phyloP scores from a whole-genome alignment of 345 rosid genomes.

The Salix brachista region DNA sequence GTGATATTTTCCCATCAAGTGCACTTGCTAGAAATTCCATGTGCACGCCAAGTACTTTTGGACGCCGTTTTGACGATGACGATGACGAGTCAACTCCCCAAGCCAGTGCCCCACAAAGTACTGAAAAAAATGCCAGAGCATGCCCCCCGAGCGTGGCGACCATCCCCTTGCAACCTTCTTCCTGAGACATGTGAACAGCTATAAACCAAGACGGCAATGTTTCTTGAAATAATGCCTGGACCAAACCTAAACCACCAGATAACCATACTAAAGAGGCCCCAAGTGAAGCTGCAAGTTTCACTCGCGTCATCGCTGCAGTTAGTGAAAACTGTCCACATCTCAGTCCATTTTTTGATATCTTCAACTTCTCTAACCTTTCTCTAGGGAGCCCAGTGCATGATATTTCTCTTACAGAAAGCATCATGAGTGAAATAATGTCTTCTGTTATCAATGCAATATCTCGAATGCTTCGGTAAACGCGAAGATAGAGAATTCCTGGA shows the following conservation, averaged over 20 bases:
- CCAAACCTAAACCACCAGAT: slow-evolving; percentile 72
- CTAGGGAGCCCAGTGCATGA: slow-evolving; percentile 47
- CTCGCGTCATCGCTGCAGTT: slow-evolving; percentile 65
- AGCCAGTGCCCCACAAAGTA: slow-evolving; percentile 74
- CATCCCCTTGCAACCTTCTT: slow-evolving; percentile 53
- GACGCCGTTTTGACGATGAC: slow-evolving; percentile 65
- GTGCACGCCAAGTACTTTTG: slow-evolving; percentile 64
- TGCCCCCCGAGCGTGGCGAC: slow-evolving; percentile 80
- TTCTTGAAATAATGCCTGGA: slow-evolving; percentile 71
- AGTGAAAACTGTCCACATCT: slow-evolving; percentile 79
- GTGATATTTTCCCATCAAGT: slow-evolving; percentile 78
- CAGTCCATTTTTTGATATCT: slow-evolving; percentile 57
- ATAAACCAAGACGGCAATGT: slow-evolving; percentile 93
- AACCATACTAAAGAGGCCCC: slow-evolving; percentile 88
- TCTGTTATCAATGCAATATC: slow-evolving; percentile 76
- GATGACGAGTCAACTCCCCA: slow-evolving; percentile 84
- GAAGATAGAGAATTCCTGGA: slow-evolving; percentile 81
- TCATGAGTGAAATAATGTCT: slow-evolving; percentile 76
- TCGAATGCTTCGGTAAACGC: slow-evolving; percentile 65
- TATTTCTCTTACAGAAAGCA: slow-evolving; percentile 77
- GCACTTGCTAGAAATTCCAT: slow-evolving; percentile 81
- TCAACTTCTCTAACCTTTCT: slow-evolving; percentile 55
- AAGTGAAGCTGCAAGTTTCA: slow-evolving; percentile 81
- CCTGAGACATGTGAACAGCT: slow-evolving; percentile 54
- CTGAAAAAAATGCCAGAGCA: slow-evolving; percentile 71